phyloP scores from a whole-genome alignment of 352 stramenopile genomes.

The Phytophthora ramorum region DNA sequence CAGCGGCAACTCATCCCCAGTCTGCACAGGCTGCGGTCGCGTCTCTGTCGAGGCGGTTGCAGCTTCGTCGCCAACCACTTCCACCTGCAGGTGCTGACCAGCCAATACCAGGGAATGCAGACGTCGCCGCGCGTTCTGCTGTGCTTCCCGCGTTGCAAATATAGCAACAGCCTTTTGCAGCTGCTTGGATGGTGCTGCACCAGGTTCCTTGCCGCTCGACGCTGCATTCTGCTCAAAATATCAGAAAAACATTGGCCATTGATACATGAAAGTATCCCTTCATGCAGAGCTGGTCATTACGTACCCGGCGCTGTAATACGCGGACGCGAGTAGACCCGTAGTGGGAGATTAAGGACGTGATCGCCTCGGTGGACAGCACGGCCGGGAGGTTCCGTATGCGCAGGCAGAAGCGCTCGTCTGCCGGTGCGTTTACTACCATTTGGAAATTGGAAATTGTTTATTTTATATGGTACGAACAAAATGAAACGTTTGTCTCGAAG shows the following conservation, averaged over 20 bases:
- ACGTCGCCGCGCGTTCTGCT: constrained; percentile 47
- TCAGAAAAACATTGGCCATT: constrained; percentile 3
- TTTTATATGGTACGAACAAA: too few relatives aligned
- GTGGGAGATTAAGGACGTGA: constrained; percentile 64
- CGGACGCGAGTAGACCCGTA: constrained; percentile 62
- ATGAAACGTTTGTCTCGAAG: too few relatives aligned
- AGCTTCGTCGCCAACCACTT: constrained; percentile 29
- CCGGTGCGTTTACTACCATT: background rate
- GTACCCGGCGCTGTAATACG: constrained; percentile 46
- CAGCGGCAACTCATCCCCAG: background rate
- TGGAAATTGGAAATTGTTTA: too few relatives aligned
- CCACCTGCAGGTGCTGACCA: constrained; percentile 52
- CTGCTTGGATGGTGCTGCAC: constrained; percentile 7
- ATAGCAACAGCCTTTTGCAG: constrained; percentile 57
- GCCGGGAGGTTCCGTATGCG: constrained; percentile 68
- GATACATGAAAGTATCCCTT: constrained; percentile 11
- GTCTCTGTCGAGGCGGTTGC: constrained; percentile 9
- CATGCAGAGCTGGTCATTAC: background rate
- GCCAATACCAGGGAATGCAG: constrained; percentile 62
- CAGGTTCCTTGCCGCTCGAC: constrained; percentile 44
- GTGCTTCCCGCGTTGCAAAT: constrained; percentile 42
- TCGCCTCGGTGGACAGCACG: constrained; percentile 59
- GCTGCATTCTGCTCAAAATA: constrained; percentile 30
- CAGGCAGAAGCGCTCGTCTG: constrained; percentile 40
- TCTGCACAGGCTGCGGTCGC: constrained; percentile 8